phyloP scores from a whole-genome alignment of 1,284 basidiomycete species.

The Sporisorium iseilematis-ciliati region DNA sequence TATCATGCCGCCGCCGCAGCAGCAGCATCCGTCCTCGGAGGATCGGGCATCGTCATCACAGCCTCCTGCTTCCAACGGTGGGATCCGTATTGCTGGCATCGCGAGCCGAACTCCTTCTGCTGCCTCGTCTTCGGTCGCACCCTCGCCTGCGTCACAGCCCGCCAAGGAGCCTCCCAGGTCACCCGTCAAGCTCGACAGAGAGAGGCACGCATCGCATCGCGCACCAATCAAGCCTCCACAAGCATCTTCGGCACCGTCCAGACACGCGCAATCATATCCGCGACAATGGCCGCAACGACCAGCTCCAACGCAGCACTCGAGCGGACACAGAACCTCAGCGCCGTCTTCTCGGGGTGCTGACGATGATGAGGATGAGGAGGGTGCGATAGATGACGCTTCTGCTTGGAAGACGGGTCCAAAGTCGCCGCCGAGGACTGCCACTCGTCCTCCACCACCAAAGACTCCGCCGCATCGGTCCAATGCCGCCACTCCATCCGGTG shows the following conservation, averaged over 20 bases:
- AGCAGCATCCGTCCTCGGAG: conserved; percentile 7
- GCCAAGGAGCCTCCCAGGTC: conserved; percentile 1
- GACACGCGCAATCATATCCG: background rate
- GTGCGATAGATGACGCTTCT: conserved; percentile 32
- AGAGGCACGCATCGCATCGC: conserved; percentile 1
- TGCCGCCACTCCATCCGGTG: background rate
- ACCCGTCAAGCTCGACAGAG: conserved; percentile 21
- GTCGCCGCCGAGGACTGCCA: background rate
- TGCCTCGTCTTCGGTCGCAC: conserved; percentile 1
- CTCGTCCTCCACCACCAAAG: conserved; percentile 26
- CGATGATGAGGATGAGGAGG: conserved; percentile 50
- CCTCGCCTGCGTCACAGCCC: conserved; percentile 3
- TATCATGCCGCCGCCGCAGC: conserved; percentile 21
- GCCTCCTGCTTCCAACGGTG: conserved; percentile 6
- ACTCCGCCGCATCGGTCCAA: conserved; percentile 24
- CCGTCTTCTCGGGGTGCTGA: conserved; percentile 1
- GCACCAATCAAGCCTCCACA: conserved; percentile 4
- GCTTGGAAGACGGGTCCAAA: background rate
- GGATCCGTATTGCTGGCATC: conserved; percentile 43
- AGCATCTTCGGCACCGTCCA: background rate
- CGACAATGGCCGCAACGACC: conserved; percentile 1
- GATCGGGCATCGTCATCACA: conserved; percentile 11
- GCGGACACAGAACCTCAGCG: background rate
- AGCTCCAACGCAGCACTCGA: conserved; percentile 2
- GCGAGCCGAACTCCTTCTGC: conserved; percentile 17